Conservation (phyloP, 768 basidiomycete species). For the Boletus vinaceobasis region DNA sequence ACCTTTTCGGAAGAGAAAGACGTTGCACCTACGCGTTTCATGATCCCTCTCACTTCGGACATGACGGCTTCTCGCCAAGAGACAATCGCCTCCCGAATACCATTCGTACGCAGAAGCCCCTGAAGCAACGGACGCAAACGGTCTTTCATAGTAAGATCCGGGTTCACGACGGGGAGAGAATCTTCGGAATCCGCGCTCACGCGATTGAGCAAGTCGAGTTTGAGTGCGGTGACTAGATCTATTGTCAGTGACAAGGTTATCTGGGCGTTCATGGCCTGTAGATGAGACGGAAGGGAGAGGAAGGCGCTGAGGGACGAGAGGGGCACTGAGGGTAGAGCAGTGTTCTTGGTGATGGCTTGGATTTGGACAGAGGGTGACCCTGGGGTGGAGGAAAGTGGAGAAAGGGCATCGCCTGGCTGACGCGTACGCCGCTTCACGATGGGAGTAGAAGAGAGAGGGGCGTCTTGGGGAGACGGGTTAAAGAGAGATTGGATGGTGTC, state of each 20-base stretch:
- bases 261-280: conserved; percentile 68
- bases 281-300: conserved; percentile 66
- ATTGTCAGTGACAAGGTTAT: conserved; percentile 74
- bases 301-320: conserved; percentile 73
- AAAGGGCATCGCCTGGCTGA: conserved; percentile 19
- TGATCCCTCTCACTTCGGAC: conserved; percentile 51
- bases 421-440: conserved; percentile 1
- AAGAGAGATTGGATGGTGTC: conserved; percentile 64
- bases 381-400: conserved; percentile 36
- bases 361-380: conserved; percentile 23
- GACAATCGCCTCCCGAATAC: conserved; percentile 61
- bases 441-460: conserved; percentile 2
- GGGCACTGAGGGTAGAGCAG: conserved; percentile 40
- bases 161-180: conserved; percentile 18
- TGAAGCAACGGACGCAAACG: conserved; percentile 68
- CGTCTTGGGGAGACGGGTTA: conserved; percentile 27
- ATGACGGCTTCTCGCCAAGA: conserved; percentile 72
- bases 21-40: conserved; percentile 53
- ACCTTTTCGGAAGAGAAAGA: neutral
- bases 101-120: conserved; percentile 72
- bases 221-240: conserved; percentile 72
- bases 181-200: conserved; percentile 29
- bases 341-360: conserved; percentile 27
- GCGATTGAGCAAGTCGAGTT: conserved; percentile 60
- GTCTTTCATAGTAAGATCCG: conserved; percentile 52